Base-by-base conservation (phyloP, 306 rosid genomes). In the Ormosia semicastrata region DNA sequence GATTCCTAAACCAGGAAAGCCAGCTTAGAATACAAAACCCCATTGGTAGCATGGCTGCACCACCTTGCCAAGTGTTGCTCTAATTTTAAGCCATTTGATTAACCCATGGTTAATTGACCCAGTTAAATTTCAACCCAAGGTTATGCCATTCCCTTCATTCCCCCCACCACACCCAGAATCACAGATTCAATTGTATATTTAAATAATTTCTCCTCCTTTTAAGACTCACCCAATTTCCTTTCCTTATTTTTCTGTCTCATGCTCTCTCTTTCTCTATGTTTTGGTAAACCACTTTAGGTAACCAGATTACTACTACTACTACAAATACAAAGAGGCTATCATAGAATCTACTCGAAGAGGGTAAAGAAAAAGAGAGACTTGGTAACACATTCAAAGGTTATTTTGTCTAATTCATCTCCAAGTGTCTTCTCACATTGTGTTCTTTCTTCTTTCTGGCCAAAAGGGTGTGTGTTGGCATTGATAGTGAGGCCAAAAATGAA, bases 31-130 rank as follows among this genome's bases (percentile, higher is more conserved):
- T 29, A 66, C 81, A 40, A 32, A 74, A 33, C 75, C 57, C 54
- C 41, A 91, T 91, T 92, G 96, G 97, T 6, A 88, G 97, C 98
- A 94, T 94, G 98, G 90, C 94, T 92, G 97, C 52, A 79, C 77
- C 82, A 36, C 60, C 44, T 44, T 71, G 97, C 85, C 98, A 94
- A 88, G 93, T 94, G 98, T 92, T 86, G 78, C 80, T 77, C 65
- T 81, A 87, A 84, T 3, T 13, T 69, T 10, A 46, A 24, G 29
- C 77, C 60, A 80, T 18, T 81, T 66, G 29, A 66, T 59, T 87
- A 86, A 86, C 92, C 81, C 86, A 47, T 75, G 87, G 98, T 92
- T 88, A 85, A 73, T 78, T 84, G 74, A 88, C 84, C 84, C 83
- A 58, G 37, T 37, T 72, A 66, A 13, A 29, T 13, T 59, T 47